Conservation (phyloP, 2,329 filamentous ascomycete species). For the Phyllosticta paracitricarpa region DNA sequence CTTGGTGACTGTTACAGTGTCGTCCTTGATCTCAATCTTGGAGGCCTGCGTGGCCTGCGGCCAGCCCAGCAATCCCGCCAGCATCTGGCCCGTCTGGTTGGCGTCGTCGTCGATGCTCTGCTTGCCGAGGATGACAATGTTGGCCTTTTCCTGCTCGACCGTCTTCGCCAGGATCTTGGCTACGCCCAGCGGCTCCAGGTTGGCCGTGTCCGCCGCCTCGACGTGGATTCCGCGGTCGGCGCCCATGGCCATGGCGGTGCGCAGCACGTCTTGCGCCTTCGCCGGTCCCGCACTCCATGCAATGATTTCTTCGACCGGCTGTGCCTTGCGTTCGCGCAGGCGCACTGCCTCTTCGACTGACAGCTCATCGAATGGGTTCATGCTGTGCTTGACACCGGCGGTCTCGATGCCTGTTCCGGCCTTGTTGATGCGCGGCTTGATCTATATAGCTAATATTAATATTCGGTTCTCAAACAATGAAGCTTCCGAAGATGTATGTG, state of each 20-base stretch:
- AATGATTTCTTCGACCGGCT: constrained; percentile 85
- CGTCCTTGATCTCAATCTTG: constrained; percentile 64
- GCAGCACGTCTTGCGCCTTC: constrained; percentile 79
- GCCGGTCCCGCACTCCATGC: constrained; percentile 78
- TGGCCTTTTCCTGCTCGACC: constrained; percentile 74
- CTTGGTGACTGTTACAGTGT: constrained; percentile 65
- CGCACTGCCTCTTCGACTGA: constrained; percentile 93
- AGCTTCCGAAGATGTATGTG: background rate
- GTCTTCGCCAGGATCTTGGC: constrained; percentile 78
- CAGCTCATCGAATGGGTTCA: constrained; percentile 99
- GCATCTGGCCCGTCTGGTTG: constrained; percentile 94
- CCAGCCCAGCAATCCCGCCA: constrained; percentile 86
- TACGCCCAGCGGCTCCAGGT: constrained; percentile 80
- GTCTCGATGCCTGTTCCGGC: constrained; percentile 81
- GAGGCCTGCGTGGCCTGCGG: constrained; percentile 89
- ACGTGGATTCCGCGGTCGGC: constrained; percentile 88
- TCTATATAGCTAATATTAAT: constrained; percentile 33
- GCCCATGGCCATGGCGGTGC: constrained; percentile 98
- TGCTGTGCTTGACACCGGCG: constrained; percentile 86
- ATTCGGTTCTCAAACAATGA: background rate
- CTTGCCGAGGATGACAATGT: constrained; percentile 90
- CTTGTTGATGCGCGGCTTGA: constrained; percentile 63
- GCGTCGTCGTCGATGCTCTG: constrained; percentile 97
- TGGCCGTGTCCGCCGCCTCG: constrained; percentile 37
- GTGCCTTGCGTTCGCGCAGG: constrained; percentile 67